Percentiles rank a stretch among this genome's conserved stretches.
Evolutionary conservation across 139 green algal genomes (phyloP).

Genomic region (Yamagishiella unicocca): DNA sequence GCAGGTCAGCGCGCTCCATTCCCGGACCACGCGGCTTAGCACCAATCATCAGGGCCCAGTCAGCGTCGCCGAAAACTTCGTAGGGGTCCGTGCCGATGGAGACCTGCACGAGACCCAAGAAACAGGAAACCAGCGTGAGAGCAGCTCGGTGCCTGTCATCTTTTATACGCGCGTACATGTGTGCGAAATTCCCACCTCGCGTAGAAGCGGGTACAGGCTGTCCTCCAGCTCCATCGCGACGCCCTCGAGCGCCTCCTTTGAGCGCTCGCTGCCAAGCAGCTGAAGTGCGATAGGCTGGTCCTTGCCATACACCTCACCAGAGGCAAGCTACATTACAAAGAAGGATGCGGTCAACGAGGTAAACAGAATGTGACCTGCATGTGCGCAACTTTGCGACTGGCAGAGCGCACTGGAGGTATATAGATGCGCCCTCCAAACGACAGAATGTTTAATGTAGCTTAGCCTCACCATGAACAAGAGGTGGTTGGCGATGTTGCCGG

Average conservation of each 20-base stretch:
- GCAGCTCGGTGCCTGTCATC: too few species aligned
- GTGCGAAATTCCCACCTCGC: conserved; percentile 75
- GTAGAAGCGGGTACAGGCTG: conserved; percentile 92
- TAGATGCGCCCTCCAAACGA: too few species aligned
- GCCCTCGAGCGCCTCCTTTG: conserved; percentile 87
- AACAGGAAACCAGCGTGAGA: too few species aligned
- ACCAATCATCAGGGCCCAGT: conserved; percentile 95
- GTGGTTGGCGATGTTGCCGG: conserved; percentile 94
- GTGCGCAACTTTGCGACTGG: too few species aligned
- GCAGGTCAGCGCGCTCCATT: conserved; percentile 93
- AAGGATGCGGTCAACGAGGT: background rate
- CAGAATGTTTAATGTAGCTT: too few species aligned
- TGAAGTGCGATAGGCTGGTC: conserved; percentile 91
- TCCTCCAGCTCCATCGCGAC: conserved; percentile 98
- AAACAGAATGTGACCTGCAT: background rate
- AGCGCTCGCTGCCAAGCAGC: conserved; percentile 86
- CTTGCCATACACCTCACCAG: conserved; percentile 86
- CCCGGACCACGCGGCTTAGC: conserved; percentile 92
- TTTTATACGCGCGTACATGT: too few species aligned
- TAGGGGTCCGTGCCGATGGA: conserved; percentile 85
- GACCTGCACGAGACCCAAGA: too few species aligned
- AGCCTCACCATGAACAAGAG: conserved; percentile 89
- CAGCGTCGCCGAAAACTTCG: conserved; percentile 87
- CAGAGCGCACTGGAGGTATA: too few species aligned
- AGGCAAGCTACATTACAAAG: conserved; percentile 71